Base-by-base conservation (phyloP, 805 yeast genomes). In the Yamadazyma kitorensis region DNA sequence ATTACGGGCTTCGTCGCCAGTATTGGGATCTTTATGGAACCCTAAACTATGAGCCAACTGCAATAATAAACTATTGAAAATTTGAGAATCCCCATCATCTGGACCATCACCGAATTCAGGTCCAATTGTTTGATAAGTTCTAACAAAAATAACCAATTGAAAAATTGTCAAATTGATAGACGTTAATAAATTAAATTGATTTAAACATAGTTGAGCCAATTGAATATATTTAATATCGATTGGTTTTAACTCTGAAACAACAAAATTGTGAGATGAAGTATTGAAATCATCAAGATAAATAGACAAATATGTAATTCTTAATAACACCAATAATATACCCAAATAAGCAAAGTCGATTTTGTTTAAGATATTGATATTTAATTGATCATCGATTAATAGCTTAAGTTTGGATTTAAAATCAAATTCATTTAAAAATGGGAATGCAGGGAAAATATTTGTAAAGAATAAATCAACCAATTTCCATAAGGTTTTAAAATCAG, bases 41-140 rank as follows among this genome's bases (percentile, higher is more conserved):
- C 88, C 89, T 43, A 81, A 68, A 25, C 80, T 69, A 34, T 74
- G 66, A 0, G 81, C 85, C 80, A 80, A 76, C 45, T 80, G 86
- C 11, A 78, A 56, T 17, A 79, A 59, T 57, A 77, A 66, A 1
- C 80, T 76, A n/a, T 72, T 52, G 34, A 74, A 68, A 5, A 77
- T 69, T 44, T 71, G 78, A 3, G 78, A 68, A 29, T 74, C 76
- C 29, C 78, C 80, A 34, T 76, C 81, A 47, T 76, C 83, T 4
- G 63, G 58, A 2, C 72, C 68, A 46, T 76, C 80, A 23, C 81
- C 82, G 47, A 73, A 76, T 39, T 70, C 76, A 0, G 80, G 79
- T 0, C 77, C 60, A 31, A 50, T 58, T 19, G 54, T 61, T 41
- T 58, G 74, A 52, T 78, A 79, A 15, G 71, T 52, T 41, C 75